Percentiles rank a stretch among this genome's conserved stretches.
These are phyloP conservation scores for carrot (Daucus carota) DNA, from an alignment of 129 eudicot genomes.

Conservation along the genomic window DH1_v3.0 NC_030385.2:29445001-29445500, in stretches of 20 bases:
- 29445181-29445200: neutral
- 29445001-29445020: neutral
- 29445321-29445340: neutral
- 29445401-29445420: neutral
- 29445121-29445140: neutral
- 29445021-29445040: neutral
- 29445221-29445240: neutral
- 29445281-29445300: neutral
- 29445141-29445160: too few species aligned
- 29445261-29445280: neutral
- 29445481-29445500: neutral
- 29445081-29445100: neutral
- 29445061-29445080: conserved; percentile 2
- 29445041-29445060: neutral
- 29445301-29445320: neutral
- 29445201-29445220: neutral
- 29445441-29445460: neutral
- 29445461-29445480: conserved; percentile 4
- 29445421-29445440: neutral
- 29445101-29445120: neutral
- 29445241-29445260: neutral
- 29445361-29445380: neutral
- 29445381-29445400: neutral
- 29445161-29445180: too few species aligned
- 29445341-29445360: neutral